These are phyloP conservation scores for Lactarius indigo DNA, from an alignment of 768 basidiomycete genomes.

Conservation along the genomic window DNA sequence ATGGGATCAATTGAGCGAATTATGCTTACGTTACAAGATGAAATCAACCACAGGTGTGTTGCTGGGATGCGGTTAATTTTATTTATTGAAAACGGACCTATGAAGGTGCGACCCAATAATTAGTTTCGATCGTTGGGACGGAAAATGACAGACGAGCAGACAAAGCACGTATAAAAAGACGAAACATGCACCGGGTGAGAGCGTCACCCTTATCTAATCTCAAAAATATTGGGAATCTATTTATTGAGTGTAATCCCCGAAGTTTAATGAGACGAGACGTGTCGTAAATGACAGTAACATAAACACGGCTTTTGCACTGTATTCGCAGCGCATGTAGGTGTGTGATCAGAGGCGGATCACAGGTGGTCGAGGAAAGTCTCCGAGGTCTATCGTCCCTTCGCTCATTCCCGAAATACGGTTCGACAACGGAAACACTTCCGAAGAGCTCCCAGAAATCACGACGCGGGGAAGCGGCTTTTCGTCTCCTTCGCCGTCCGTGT, in stretches of 20 bases:
- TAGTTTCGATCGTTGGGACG: no score
- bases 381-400: slow-evolving; percentile 19
- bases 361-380: slow-evolving; percentile 19
- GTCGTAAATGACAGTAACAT: not conserved
- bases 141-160: no score
- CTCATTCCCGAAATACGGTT: slow-evolving; percentile 12
- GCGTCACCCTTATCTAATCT: no score
- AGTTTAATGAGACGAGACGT: not conserved
- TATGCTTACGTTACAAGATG: no score
- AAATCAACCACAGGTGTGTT: no score
- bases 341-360: slow-evolving; percentile 12
- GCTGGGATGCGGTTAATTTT: no score
- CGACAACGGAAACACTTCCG: slow-evolving; percentile 4
- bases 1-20: no score
- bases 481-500: slow-evolving; percentile 1
- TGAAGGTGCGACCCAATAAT: no score
- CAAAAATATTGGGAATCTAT: not conserved
- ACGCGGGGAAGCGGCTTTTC: slow-evolving; percentile 18
- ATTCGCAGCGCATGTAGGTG: not conserved
- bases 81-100: no score
- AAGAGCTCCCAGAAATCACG: slow-evolving; percentile 16
- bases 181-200: no score
- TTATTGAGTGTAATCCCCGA: not conserved
- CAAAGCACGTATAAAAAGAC: no score
- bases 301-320: not conserved